Percentiles rank a stretch among this genome's conserved stretches.
Conservation (phyloP, 345 rosid species). For the Lepidium didymum region DNA sequence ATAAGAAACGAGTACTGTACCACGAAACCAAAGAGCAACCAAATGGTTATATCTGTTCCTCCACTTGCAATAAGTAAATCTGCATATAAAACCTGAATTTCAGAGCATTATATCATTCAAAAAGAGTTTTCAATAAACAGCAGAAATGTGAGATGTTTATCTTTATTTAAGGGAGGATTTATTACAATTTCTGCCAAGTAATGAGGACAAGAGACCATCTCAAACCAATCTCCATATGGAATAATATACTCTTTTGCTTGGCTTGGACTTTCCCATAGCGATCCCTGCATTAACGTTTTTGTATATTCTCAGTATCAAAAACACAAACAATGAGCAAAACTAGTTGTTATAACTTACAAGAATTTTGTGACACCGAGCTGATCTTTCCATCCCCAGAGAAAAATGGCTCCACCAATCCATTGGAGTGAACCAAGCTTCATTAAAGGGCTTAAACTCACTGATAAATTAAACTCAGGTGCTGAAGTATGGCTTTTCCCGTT, state of each 20-base stretch:
- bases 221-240: no score
- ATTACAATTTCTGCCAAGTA: no score
- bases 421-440: slow-evolving; percentile 43
- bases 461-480: slow-evolving; percentile 29
- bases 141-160: no score
- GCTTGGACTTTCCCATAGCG: slow-evolving; percentile 34
- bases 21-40: no score
- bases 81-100: no score
- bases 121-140: no score
- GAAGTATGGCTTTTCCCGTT: slow-evolving; percentile 34
- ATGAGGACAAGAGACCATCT: no score
- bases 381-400: slow-evolving; percentile 74
- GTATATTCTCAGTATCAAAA: neutral
- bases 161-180: no score
- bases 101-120: no score
- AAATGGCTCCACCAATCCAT: slow-evolving; percentile 53
- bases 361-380: slow-evolving; percentile 56
- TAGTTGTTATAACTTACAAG: slow-evolving; percentile 34
- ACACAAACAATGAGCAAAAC: neutral
- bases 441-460: slow-evolving; percentile 34
- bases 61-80: no score
- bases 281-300: slow-evolving; percentile 38
- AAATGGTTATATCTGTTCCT: no score
- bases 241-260: slow-evolving; percentile 33
- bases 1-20: no score